These are phyloP conservation scores for Trypanosoma platydactyli DNA, from an alignment of 208 protist species.

Conservation along the genomic window DNA sequence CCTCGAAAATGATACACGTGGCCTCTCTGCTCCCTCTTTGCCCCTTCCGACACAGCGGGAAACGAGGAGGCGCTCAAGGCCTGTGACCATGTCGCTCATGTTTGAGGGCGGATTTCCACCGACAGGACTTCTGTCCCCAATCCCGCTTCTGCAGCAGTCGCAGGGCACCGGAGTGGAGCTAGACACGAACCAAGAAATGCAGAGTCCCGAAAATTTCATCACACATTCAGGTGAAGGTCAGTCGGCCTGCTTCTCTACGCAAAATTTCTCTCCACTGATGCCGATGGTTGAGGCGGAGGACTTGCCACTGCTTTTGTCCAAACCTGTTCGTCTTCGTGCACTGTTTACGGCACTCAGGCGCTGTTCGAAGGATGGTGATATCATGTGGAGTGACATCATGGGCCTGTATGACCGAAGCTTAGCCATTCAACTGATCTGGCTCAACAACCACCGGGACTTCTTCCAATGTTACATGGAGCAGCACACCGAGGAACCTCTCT, in stretches of 20 bases:
- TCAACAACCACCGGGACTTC: constrained; percentile 19
- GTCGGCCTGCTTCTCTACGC: too few species aligned
- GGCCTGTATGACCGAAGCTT: constrained; percentile 34
- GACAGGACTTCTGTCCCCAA: neutral
- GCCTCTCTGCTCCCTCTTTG: constrained; percentile 6
- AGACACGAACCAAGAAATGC: too few species aligned
- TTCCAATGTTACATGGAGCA: constrained; percentile 15
- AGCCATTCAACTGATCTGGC: constrained; percentile 30
- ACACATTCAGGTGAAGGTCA: too few species aligned
- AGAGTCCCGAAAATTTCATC: too few species aligned
- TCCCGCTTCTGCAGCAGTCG: neutral
- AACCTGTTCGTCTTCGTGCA: constrained; percentile 31
- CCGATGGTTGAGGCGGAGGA: constrained; percentile 29
- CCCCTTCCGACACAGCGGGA: neutral
- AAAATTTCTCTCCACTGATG: neutral
- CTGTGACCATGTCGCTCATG: neutral
- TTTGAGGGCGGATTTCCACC: neutral
- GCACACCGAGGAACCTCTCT: constrained; percentile 25
- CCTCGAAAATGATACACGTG: constrained; percentile 15
- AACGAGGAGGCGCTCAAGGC: neutral
- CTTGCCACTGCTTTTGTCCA: constrained; percentile 22
- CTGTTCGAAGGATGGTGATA: neutral
- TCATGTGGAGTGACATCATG: constrained; percentile 27
- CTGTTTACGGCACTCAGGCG: constrained; percentile 33
- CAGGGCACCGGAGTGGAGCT: neutral